Base-by-base conservation (phyloP, 768 basidiomycete species). In the Austroboletus festivus region DNA sequence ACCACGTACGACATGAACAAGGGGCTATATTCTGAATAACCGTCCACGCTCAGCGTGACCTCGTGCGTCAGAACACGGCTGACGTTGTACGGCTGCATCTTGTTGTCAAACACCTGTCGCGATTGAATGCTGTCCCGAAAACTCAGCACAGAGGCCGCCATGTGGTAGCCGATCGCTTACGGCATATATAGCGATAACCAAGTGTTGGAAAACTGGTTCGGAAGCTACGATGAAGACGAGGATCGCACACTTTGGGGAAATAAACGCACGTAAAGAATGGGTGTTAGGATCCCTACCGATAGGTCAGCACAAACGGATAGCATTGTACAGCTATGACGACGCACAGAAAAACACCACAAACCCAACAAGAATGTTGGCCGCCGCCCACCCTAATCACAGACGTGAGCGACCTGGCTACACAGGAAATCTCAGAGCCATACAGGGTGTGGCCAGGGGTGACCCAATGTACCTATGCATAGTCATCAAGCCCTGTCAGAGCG, bases 281-380 rank as follows among this genome's bases (percentile, higher is more conserved):
- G n/a, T 0, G 63, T 65, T 16, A 65, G 13, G 38, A 72, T 57
- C 67, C 65, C 65, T 67, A 13, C 4, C 0, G 6, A 46, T 9
- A 15, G 15, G 16, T 61, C n/a, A 53, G 39, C 26, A 45, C 28
- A 28, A 28, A n/a, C n/a, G n/a, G 11, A 35, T 8, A 19, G 5
- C 8, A 35, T 5, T 15, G 34, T 15, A 35, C 8, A 7, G 16
- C 5, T 12, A 5, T 5, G 5, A 35, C 34, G 8, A 37, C 35
- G 12, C 54, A 80, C 82, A 89, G 71, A 81, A 89, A 71, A 90
- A 85, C 64, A 85, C 70, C 15, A 83, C 71, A 56, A 89, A 83
- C 6, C 86, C 82, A 53, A 67, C 68, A 10, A 81, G 69, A 53
- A 88, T 74, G 62, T 89, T 89, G n/a, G 81, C 85, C 56, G 81